A percentile compares a stretch with the other conserved stretches of the same genome.
These are phyloP conservation scores for Daldinia bambusicola DNA, from an alignment of 495 filamentous ascomycete species.

Conservation along the genomic window DNA sequence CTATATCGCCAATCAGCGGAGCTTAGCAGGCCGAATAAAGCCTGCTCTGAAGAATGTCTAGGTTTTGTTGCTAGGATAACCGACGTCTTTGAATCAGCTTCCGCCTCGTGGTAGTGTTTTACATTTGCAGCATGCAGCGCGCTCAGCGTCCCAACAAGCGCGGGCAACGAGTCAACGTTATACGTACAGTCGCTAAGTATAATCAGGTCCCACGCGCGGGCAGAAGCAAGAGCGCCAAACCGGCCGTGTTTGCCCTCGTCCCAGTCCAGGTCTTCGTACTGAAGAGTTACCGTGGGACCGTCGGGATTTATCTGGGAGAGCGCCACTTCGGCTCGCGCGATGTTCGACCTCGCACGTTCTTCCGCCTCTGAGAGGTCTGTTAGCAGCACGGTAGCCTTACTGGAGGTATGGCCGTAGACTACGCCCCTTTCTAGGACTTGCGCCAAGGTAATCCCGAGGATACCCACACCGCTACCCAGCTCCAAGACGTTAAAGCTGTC, in stretches of 20 bases:
- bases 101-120: slow-evolving; percentile 54
- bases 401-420: slow-evolving; percentile 22
- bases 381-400: slow-evolving; percentile 65
- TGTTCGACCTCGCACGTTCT: slow-evolving; percentile 58
- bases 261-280: slow-evolving; percentile 82
- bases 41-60: slow-evolving; percentile 81
- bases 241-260: slow-evolving; percentile 52
- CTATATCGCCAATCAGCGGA: slow-evolving; percentile 62
- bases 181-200: slow-evolving; percentile 95
- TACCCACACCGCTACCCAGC: slow-evolving; percentile 85
- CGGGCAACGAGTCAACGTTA: slow-evolving; percentile 82
- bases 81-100: slow-evolving; percentile 42
- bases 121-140: slow-evolving; percentile 54
- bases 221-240: slow-evolving; percentile 51
- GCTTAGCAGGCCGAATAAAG: slow-evolving; percentile 82
- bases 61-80: slow-evolving; percentile 84
- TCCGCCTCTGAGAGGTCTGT: slow-evolving; percentile 86
- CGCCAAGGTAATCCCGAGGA: slow-evolving; percentile 81
- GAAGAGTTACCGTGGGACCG: slow-evolving; percentile 48
- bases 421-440: slow-evolving; percentile 57
- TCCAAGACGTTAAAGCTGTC: slow-evolving; percentile 70
- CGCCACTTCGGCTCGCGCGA: slow-evolving; percentile 44
- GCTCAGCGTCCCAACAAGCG: slow-evolving; percentile 75
- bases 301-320: slow-evolving; percentile 24
- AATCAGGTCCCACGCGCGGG: slow-evolving; percentile 72